phyloP scores from a whole-genome alignment of 306 rosid species.

The Senna siamea region DNA sequence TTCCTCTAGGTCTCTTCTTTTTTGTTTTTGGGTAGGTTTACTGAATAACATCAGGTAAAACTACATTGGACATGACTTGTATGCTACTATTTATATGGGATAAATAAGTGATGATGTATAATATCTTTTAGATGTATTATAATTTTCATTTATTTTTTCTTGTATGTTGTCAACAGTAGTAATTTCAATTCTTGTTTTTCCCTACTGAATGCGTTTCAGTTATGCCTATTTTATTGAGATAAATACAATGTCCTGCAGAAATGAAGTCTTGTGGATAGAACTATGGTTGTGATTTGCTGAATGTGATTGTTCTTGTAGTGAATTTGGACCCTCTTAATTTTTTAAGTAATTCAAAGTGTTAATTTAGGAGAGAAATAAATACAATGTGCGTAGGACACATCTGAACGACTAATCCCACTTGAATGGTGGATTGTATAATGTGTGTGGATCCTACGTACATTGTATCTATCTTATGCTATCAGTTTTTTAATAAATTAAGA shows the following conservation, averaged over 20 bases:
- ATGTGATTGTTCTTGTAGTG: slow-evolving; percentile 11
- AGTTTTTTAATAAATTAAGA: too few species aligned
- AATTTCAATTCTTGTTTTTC: slow-evolving; percentile 18
- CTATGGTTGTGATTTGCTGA: slow-evolving; percentile 6
- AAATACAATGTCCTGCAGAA: not conserved
- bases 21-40: slow-evolving; percentile 32
- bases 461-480: too few species aligned
- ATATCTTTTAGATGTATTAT: slow-evolving; percentile 27
- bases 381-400: not conserved
- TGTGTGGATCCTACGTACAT: too few species aligned
- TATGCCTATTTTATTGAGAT: not conserved
- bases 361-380: not conserved
- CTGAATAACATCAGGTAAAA: slow-evolving; percentile 18
- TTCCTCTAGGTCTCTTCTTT: slow-evolving; percentile 12
- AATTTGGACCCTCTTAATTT: slow-evolving; percentile 16
- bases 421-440: too few species aligned
- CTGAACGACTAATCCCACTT: not conserved
- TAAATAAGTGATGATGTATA: slow-evolving; percentile 37
- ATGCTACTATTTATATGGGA: slow-evolving; percentile 32
- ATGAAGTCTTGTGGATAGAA: not conserved
- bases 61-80: slow-evolving; percentile 36
- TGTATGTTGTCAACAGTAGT: slow-evolving; percentile 20
- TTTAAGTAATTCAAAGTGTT: not conserved
- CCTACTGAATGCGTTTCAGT: not conserved
- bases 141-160: not conserved